Evolutionary conservation across 2,329 filamentous ascomycete species (phyloP).

Genomic region (Parafenestella ontariensis): DNA sequence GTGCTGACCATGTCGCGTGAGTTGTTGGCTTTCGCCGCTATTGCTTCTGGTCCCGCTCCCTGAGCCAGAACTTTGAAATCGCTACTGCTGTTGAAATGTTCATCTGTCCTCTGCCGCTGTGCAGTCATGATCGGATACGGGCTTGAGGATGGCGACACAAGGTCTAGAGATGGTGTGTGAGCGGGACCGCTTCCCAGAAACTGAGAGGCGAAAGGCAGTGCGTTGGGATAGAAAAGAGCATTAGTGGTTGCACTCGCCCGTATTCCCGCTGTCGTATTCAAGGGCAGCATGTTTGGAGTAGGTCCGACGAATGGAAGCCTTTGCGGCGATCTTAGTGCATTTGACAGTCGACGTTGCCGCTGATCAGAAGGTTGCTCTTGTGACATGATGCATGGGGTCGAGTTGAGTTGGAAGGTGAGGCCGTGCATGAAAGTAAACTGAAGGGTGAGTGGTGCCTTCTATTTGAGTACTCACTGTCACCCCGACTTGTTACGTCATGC

Average conservation of each 20-base stretch:
- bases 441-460: background rate
- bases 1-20: background rate
- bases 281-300: constrained; percentile 10
- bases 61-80: background rate
- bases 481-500: background rate
- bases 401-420: background rate
- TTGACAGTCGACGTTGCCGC: background rate
- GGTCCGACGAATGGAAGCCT: background rate
- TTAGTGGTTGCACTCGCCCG: background rate
- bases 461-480: too few species aligned
- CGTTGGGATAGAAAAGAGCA: background rate
- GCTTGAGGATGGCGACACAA: background rate
- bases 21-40: background rate
- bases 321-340: background rate
- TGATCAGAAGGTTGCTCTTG: background rate
- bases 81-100: background rate
- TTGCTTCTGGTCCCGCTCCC: background rate
- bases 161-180: background rate
- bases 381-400: background rate
- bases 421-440: background rate
- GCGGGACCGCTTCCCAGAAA: background rate
- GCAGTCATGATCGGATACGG: background rate
- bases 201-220: background rate
- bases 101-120: background rate
- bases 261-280: background rate